Evolutionary conservation across 2,329 filamentous ascomycete genomes (phyloP).

Genomic region (Penicillium freii): DNA sequence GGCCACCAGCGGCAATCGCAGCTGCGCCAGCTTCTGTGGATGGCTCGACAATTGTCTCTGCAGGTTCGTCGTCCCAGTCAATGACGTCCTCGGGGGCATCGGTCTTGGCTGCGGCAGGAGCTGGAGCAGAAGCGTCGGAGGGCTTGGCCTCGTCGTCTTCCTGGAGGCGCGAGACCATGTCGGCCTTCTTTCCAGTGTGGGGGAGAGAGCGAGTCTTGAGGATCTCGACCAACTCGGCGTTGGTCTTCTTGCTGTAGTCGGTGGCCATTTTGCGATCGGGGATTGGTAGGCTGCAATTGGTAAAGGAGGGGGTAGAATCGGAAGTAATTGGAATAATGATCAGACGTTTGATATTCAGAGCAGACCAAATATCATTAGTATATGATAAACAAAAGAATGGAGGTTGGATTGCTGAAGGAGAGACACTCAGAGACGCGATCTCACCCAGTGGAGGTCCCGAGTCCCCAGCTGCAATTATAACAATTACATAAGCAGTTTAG

Average conservation of each 20-base stretch:
- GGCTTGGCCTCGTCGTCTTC: conserved; percentile 41
- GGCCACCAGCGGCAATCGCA: conserved; percentile 40
- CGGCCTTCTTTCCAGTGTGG: conserved; percentile 51
- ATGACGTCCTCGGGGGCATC: conserved; percentile 44
- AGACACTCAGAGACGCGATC: neutral
- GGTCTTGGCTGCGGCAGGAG: conserved; percentile 27
- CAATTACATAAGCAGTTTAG: neutral
- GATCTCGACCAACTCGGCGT: conserved; percentile 50
- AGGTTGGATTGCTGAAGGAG: neutral
- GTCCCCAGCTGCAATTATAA: neutral
- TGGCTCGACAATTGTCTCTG: conserved; percentile 29
- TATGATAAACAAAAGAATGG: conserved; percentile 6
- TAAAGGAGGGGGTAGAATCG: neutral
- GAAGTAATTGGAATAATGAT: too few species aligned
- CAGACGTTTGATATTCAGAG: neutral
- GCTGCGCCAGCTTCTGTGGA: conserved; percentile 33
- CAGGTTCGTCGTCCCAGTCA: conserved; percentile 45
- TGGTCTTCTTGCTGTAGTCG: conserved; percentile 52
- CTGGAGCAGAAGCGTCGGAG: conserved; percentile 21
- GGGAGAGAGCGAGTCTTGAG: conserved; percentile 50
- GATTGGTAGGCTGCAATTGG: neutral
- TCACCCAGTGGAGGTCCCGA: neutral
- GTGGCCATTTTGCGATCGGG: conserved; percentile 35
- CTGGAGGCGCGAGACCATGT: conserved; percentile 48
- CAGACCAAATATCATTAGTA: neutral